These are phyloP conservation scores for Zalaria sp. DNA, from an alignment of 2,329 filamentous ascomycete genomes.

Conservation along the genomic window DNA sequence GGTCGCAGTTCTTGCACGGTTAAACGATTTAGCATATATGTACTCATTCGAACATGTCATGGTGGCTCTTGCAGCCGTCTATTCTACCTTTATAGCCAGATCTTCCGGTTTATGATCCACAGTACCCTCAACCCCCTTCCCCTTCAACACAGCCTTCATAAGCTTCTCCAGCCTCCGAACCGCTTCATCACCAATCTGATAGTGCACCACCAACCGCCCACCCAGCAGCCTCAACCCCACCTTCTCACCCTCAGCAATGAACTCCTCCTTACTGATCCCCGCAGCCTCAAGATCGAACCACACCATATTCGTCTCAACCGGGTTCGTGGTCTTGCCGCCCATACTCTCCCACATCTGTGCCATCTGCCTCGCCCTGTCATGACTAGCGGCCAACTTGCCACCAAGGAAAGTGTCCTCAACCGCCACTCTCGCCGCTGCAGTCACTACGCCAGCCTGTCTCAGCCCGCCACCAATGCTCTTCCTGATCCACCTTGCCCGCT, in stretches of 20 bases:
- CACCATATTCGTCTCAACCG: slow-evolving; percentile 83
- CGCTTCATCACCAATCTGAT: slow-evolving; percentile 56
- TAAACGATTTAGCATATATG: not conserved
- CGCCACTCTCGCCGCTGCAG: slow-evolving; percentile 61
- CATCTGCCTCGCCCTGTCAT: slow-evolving; percentile 48
- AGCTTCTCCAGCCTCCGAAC: slow-evolving; percentile 42
- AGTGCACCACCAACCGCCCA: slow-evolving; percentile 53
- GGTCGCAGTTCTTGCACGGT: not conserved
- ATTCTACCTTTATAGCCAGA: slow-evolving; percentile 7
- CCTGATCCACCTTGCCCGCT: slow-evolving; percentile 58
- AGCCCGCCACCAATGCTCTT: slow-evolving; percentile 72
- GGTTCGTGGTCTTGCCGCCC: slow-evolving; percentile 54
- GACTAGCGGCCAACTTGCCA: slow-evolving; percentile 46
- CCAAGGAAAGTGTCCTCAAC: slow-evolving; percentile 67
- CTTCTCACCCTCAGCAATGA: slow-evolving; percentile 40
- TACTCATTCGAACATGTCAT: not conserved
- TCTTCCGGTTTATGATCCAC: slow-evolving; percentile 10
- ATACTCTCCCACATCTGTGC: slow-evolving; percentile 51
- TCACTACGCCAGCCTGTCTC: slow-evolving; percentile 61
- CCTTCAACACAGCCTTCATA: slow-evolving; percentile 29
- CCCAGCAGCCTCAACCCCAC: slow-evolving; percentile 43
- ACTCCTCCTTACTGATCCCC: slow-evolving; percentile 37
- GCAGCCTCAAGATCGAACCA: slow-evolving; percentile 62
- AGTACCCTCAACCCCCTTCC: slow-evolving; percentile 10
- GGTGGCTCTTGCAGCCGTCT: not conserved